Base-by-base conservation (phyloP, 306 rosid species). In the Urtica urens region DNA sequence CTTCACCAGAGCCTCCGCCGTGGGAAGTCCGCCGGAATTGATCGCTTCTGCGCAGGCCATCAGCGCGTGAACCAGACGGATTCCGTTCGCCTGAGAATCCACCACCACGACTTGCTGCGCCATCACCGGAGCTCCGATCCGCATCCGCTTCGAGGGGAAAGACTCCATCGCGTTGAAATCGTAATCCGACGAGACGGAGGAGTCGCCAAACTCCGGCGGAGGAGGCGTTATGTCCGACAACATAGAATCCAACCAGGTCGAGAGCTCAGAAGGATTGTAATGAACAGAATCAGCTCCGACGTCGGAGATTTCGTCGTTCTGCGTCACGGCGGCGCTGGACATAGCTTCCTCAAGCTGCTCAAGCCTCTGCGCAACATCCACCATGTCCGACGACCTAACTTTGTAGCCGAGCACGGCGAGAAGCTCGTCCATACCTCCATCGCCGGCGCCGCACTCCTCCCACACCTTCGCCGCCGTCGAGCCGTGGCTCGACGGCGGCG, bases 11-110 rank as follows among this genome's bases (percentile, higher is more conserved):
- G 77, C 94, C 31, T 90, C 88, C 0, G 95, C 96, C 0, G 77
- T 52, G 3, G 38, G 14, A 2, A 85, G 74, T 23, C 78, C 77
- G 65, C 61, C 78, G 16, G 57, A 73, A 46, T 77, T 85, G 0
- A 90, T 79, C 3, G 99, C 95, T 44, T 90, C 87, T 3, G 95
- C 99, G 56, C 99, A 90, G 3, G 85, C 96, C 78, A 77, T 65
- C 15, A 90, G 50, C 1, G 71, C 72, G 44, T 90, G 99, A 5
- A 90, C 99, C 13, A 85, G 78, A 7, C 78, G 71, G 56, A 85
- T 71, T 49, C 96, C 99, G 58, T 85, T 85, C n/a, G 81, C 92
- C 50, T 90, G 99, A 0, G 85, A 75, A 23, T 90, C 94, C 1
- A 77, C 79, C 0, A 85, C 68, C 2, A 90, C 66, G 0, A 85